A percentile compares a stretch with the other conserved stretches of the same genome.
Conservation (phyloP, 2,329 filamentous ascomycete species). For the Diplodia sapinea region DNA sequence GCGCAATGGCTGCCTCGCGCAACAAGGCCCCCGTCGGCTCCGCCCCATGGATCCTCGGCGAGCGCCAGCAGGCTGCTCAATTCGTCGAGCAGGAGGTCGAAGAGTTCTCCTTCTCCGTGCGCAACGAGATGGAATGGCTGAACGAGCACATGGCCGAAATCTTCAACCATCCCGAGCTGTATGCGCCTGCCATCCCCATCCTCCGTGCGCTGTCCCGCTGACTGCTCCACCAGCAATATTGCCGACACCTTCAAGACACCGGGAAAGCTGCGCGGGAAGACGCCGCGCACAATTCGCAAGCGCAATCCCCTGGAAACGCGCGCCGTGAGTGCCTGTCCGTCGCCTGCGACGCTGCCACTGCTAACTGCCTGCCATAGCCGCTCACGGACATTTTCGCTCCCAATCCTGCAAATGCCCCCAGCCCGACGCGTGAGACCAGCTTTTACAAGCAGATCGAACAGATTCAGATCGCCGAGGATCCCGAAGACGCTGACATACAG, state of each 20-base stretch:
- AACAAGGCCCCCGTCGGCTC: conserved; percentile 71
- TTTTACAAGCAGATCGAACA: conserved; percentile 62
- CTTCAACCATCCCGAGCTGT: conserved; percentile 87
- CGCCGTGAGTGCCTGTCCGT: conserved; percentile 66
- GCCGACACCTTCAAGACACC: conserved; percentile 96
- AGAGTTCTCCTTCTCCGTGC: conserved; percentile 89
- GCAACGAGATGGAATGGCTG: conserved; percentile 96
- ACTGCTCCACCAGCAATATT: conserved; percentile 70
- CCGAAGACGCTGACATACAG: conserved; percentile 41
- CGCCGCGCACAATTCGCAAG: conserved; percentile 73
- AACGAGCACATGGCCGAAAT: conserved; percentile 98
- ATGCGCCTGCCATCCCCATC: conserved; percentile 48
- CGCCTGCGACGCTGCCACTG: conserved; percentile 53
- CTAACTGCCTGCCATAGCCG: conserved; percentile 47
- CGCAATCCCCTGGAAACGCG: conserved; percentile 63
- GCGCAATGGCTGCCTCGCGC: conserved; percentile 35
- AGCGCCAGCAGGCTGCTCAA: conserved; percentile 77
- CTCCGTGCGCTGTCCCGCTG: conserved; percentile 25
- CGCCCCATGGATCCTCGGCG: conserved; percentile 81
- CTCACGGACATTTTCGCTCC: conserved; percentile 57
- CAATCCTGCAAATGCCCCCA: conserved; percentile 53
- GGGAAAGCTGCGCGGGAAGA: conserved; percentile 81
- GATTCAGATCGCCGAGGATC: conserved; percentile 65
- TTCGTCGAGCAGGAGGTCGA: conserved; percentile 83
- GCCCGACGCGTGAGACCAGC: conserved; percentile 60